Conservation (phyloP, 2,329 filamentous ascomycete species). For the Nothomitra cinnamomea region DNA sequence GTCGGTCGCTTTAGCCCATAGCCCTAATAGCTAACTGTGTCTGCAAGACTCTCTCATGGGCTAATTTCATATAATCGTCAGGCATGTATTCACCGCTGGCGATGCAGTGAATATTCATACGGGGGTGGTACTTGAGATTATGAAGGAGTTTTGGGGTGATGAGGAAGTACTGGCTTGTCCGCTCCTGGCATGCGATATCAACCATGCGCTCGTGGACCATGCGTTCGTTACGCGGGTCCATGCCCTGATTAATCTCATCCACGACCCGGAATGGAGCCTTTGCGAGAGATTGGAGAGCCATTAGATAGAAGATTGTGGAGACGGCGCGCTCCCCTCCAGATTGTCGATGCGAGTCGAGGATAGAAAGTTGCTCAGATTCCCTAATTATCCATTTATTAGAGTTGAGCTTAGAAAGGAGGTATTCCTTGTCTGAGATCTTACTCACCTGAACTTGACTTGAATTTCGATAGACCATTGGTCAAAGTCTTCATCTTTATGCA, state of each 20-base stretch:
- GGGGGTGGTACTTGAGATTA: slow-evolving; percentile 66
- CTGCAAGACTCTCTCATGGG: neutral
- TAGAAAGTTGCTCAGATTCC: slow-evolving; percentile 64
- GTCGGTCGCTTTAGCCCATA: neutral
- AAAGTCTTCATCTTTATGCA: slow-evolving; percentile 80
- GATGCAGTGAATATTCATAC: slow-evolving; percentile 90
- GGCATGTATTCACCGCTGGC: slow-evolving; percentile 60
- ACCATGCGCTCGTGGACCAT: slow-evolving; percentile 98
- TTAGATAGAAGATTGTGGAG: slow-evolving; percentile 96
- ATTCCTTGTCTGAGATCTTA: neutral
- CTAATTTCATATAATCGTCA: slow-evolving; percentile 15
- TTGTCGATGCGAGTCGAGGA: slow-evolving; percentile 81
- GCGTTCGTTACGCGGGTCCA: slow-evolving; percentile 96
- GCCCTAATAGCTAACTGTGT: neutral
- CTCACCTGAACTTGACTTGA: slow-evolving; percentile 78
- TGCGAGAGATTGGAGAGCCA: slow-evolving; percentile 88
- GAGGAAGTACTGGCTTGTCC: slow-evolving; percentile 75
- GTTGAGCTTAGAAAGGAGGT: slow-evolving; percentile 8
- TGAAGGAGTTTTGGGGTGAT: slow-evolving; percentile 92
- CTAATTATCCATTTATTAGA: slow-evolving; percentile 23
- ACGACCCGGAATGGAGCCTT: slow-evolving; percentile 94
- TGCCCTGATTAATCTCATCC: slow-evolving; percentile 98
- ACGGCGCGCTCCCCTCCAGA: slow-evolving; percentile 93
- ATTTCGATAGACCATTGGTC: slow-evolving; percentile 89
- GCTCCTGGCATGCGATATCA: slow-evolving; percentile 79